Base-by-base conservation (phyloP, 2,329 filamentous ascomycete species). In the Aspergillus tubingensis region DNA sequence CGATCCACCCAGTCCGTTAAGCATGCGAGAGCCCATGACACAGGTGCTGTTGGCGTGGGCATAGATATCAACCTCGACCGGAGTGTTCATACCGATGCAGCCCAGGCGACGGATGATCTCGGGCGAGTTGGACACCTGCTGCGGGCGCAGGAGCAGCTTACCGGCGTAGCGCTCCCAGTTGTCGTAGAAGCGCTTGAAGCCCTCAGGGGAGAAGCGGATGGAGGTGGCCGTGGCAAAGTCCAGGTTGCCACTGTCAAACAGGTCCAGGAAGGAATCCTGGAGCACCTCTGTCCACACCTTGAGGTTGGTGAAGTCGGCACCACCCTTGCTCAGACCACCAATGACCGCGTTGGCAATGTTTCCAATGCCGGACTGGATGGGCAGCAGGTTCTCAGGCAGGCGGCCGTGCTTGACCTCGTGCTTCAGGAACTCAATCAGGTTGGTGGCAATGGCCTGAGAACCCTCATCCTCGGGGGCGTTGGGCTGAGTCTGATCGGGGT, bases 231-330 rank as follows among this genome's bases (percentile, higher is more conserved):
- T 96, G 48, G 92, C 92, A 70, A 95, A 96, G 79, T 96, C 91
- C 19, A 96, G 85, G 72, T 91, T 88, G 25, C 91, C 92, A 61
- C 86, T 90, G 81, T 96, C 92, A 78, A 96, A 96, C 57, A 96
- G 89, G 75, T 96, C 92, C 23, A 96, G 85, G 86, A 96, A 96
- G 21, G 90, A 92, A 75, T 96, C 92, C 80, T 96, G 92, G 59
- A 96, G 87, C 51, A 96, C 92, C 78, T 96, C 92, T 23, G 92
- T 96, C 92, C 92, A 96, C 41, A 96, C 92, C 74, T 90, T 92
- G 60, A 96, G 85, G 80, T 96, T 91, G 73, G 86, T 85, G 83
- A 96, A 96, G 76, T 93, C 89, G 66, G 90, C 91, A 62, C 82
- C 82, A 13, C 83, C 84, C 60, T 89, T 86, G 65, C 88, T 86